These are phyloP conservation scores for Canariomyces notabilis DNA, from an alignment of 2,329 filamentous ascomycete genomes.

Conservation along the genomic window DNA sequence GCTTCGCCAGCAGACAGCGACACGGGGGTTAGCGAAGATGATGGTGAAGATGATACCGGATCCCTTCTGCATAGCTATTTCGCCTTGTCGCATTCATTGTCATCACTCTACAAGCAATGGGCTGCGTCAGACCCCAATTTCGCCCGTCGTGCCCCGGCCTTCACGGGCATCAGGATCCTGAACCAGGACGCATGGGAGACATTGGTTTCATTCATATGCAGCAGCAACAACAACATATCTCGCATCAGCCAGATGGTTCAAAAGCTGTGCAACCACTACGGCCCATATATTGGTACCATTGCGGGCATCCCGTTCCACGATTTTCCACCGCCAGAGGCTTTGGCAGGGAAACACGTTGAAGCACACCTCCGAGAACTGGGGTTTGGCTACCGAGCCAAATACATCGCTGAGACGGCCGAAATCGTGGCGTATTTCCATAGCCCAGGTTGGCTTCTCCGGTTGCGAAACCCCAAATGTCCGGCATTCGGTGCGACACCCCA, in stretches of 20 bases:
- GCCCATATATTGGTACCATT: constrained; percentile 66
- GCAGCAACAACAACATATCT: constrained; percentile 96
- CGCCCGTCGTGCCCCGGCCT: constrained; percentile 76
- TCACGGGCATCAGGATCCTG: constrained; percentile 86
- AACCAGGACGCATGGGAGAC: constrained; percentile 96
- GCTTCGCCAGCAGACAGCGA: constrained; percentile 25
- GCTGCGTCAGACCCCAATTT: constrained; percentile 82
- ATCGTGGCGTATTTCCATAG: constrained; percentile 66
- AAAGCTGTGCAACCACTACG: constrained; percentile 84
- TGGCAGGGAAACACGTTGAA: constrained; percentile 75
- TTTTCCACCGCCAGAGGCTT: constrained; percentile 70
- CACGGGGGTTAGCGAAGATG: constrained; percentile 21
- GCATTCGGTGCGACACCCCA: constrained; percentile 47
- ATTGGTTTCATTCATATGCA: constrained; percentile 91
- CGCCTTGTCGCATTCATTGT: constrained; percentile 73
- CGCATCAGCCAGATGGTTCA: constrained; percentile 95
- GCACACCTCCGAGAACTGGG: constrained; percentile 73
- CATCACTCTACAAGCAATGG: constrained; percentile 79
- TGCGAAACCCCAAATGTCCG: constrained; percentile 73
- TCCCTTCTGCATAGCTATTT: constrained; percentile 78
- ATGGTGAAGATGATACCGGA: constrained; percentile 61
- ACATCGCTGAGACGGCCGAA: constrained; percentile 79
- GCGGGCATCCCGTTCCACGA: constrained; percentile 74
- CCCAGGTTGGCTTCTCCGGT: constrained; percentile 66
- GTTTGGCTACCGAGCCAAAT: constrained; percentile 92